Evolutionary conservation across 2,329 filamentous ascomycete genomes (phyloP), one percentile per base, ranked within the genome.

Genomic region (Pezicula carpinea): DNA sequence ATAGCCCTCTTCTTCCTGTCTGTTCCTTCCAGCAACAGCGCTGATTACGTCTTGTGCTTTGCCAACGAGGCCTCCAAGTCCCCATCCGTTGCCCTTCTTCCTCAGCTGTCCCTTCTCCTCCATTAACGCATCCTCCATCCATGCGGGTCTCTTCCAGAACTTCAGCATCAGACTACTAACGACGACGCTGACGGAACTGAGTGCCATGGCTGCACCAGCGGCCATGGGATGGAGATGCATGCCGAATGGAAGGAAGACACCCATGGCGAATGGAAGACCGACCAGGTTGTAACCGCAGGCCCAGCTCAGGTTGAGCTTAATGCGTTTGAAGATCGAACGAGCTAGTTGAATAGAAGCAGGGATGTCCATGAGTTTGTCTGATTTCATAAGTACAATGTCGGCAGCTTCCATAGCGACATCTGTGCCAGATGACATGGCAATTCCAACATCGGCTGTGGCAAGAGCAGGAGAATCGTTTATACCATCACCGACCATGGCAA

Each of bases 381-480:
- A 87, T 3, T 87, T 83, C 92, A 99, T 99, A 46, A 99, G 82
- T 14, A 99, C 93, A 15, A 99, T 82, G 59, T 96, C 90, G 0
- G 93, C 93, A 1, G 93, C 93, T 70, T 97, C 93, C 82, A 99
- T 95, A 42, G 93, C 93, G 1, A 99, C 92, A 64, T 97, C 93
- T 0, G 93, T 97, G 47, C 93, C 93, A 6, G 85, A 90, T 5
- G 89, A 80, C 67, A 99, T 89, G 48, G 91, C 91, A 56, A 99
- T 96, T 53, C 93, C 93, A 22, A 97, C 83, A 57, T 95, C 84
- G 10, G 93, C 91, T 0, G 90, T 95, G 0, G 90, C 93, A 10
- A 99, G 80, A 1, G 93, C 93, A 0, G 93, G 93, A 0, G 90
- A 96, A 71, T 99, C 93, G 68, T 99, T 99, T 77, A 99, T 96